phyloP scores from a whole-genome alignment of 2,329 filamentous ascomycete genomes.

The Xylaria digitata region DNA sequence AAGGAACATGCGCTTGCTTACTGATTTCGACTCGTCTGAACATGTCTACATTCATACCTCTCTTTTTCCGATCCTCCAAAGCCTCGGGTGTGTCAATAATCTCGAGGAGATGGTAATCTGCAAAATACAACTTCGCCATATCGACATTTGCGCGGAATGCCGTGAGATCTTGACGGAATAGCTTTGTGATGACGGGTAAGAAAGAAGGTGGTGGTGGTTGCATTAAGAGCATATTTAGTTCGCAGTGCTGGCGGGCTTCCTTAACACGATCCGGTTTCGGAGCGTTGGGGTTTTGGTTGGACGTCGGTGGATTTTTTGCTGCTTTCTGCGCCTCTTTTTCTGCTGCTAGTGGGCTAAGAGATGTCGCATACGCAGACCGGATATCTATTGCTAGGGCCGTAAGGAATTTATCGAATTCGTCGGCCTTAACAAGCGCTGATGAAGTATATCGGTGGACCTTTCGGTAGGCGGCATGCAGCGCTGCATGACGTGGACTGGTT shows the following conservation, averaged over 20 bases:
- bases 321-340: constrained; percentile 58
- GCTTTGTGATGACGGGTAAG: constrained; percentile 69
- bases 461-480: constrained; percentile 68
- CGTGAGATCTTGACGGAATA: constrained; percentile 70
- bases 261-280: constrained; percentile 53
- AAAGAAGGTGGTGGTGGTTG: constrained; percentile 60
- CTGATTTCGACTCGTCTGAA: constrained; percentile 71
- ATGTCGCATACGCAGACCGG: constrained; percentile 61
- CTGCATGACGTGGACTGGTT: constrained; percentile 59
- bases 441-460: constrained; percentile 64
- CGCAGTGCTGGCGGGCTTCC: constrained; percentile 59
- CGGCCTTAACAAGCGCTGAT: constrained; percentile 65
- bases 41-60: constrained; percentile 60
- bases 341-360: constrained; percentile 58
- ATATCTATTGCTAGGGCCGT: constrained; percentile 61
- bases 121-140: constrained; percentile 76
- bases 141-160: constrained; percentile 71
- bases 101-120: constrained; percentile 76
- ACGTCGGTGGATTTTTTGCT: constrained; percentile 59
- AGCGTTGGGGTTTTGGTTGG: constrained; percentile 50
- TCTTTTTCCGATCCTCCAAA: constrained; percentile 54
- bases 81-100: constrained; percentile 68
- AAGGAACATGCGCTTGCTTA: constrained; percentile 52
- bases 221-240: constrained; percentile 65
- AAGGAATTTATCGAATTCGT: constrained; percentile 72